Evolutionary conservation across 1,139 yeast species (phyloP), one percentile per base, ranked within the genome.

Genomic region (Candida anutae): DNA sequence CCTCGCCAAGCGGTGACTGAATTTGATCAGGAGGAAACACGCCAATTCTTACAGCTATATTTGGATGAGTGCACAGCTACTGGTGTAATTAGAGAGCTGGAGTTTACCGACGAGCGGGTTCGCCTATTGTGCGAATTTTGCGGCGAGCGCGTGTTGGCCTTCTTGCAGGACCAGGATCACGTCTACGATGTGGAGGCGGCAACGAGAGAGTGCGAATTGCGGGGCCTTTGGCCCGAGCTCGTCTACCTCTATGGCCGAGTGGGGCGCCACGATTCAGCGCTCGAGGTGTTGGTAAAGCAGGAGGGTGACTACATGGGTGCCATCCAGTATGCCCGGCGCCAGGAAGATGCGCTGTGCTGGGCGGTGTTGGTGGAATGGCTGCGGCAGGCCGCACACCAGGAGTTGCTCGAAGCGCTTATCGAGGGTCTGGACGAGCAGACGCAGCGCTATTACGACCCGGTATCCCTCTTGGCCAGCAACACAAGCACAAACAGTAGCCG

Each of bases 201-300:
- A 0, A 73, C 85, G 13, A 51, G 56, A 6, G 50, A 79, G 1
- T 84, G 95, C 43, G 77, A 77, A 33, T 34, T 50, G 8, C 62
- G 66, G 24, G 64, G 63, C 1, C 55, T 58, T 27, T 67, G 65
- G 19, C 75, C 79, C 26, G 97, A 88, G 46, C 61, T 85, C 27
- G 94, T 90, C 0, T 87, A 76, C 43, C 55, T 90, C 21, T 66
- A 85, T 37, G 94, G 95, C 5, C 76, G 76, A 43, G 77, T 83
- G 17, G 98, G 98, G 1, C 83, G 83, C 39, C 76, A 79, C 35
- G 71, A 69, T 38, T 69, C 73, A 34, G 97, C 97, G 0, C 56
- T 90, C 41, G 68, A 65, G 36, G 60, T 90, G 29, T 87, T 90
- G 13, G 77, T 87, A 24, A 79, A 83, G 39, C 70, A 82, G 40